Evolutionary conservation across 306 rosid species (phyloP).

Genomic region (Casuarina glauca): DNA sequence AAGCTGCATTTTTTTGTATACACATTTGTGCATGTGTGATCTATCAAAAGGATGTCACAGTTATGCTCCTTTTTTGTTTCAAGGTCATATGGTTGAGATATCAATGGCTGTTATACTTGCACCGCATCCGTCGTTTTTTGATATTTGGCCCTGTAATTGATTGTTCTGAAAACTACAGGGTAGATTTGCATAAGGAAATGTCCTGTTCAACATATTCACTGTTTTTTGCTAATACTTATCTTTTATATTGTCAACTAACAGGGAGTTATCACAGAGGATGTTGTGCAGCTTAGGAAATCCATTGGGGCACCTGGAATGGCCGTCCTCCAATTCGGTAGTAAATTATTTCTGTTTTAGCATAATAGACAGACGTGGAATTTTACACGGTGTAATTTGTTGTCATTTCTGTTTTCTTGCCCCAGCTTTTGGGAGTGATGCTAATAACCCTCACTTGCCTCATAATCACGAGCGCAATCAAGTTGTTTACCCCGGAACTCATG

Average conservation of each 20-base stretch:
- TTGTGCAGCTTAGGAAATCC: conserved; percentile 77
- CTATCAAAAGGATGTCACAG: neutral
- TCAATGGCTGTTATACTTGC: no score
- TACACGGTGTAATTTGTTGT: conserved; percentile 11
- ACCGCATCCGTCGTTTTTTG: neutral
- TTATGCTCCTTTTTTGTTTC: neutral
- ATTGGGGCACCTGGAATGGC: conserved; percentile 99
- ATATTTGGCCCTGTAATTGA: neutral
- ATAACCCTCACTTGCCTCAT: conserved; percentile 88
- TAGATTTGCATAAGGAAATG: neutral
- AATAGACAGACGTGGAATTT: conserved; percentile 9
- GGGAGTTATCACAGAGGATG: conserved; percentile 98
- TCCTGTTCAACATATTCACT: neutral
- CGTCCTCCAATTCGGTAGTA: conserved; percentile 89
- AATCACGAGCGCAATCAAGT: conserved; percentile 93
- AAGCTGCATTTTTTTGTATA: neutral
- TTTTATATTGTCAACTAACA: conserved; percentile 29
- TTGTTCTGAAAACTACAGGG: neutral
- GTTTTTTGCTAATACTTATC: neutral
- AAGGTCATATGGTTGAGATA: neutral
- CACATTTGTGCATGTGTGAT: neutral
- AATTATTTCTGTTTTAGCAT: conserved; percentile 24
- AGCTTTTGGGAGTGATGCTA: conserved; percentile 84
- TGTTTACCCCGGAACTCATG: conserved; percentile 95
- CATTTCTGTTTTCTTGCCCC: conserved; percentile 18